These are phyloP conservation scores for Trypanosoma scelopori DNA, from an alignment of 208 protist species.

Conservation along the genomic window DNA sequence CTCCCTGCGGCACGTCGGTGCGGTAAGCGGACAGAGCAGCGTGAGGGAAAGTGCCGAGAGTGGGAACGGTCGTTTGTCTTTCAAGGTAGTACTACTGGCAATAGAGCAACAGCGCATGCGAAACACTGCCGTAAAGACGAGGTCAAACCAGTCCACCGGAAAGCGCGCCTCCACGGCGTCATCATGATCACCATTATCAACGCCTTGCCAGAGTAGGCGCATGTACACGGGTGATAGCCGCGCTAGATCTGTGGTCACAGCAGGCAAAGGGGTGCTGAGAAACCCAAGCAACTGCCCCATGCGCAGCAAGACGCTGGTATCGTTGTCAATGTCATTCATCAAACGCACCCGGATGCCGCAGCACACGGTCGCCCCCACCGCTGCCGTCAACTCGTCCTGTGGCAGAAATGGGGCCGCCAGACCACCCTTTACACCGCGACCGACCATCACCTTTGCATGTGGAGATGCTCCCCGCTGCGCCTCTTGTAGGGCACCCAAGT, in stretches of 20 bases:
- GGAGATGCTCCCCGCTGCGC: constrained; percentile 23
- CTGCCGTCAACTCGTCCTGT: constrained; percentile 31
- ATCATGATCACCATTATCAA: background rate
- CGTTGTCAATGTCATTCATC: constrained; percentile 12
- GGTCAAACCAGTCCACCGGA: constrained; percentile 48
- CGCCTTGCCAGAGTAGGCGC: constrained; percentile 14
- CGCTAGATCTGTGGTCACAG: constrained; percentile 6
- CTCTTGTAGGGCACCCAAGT: constrained; percentile 32
- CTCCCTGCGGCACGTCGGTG: constrained; percentile 33
- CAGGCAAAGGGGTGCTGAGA: constrained; percentile 18
- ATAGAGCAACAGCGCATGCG: background rate
- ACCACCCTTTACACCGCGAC: constrained; percentile 41
- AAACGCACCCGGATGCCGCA: constrained; percentile 18
- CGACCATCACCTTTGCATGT: constrained; percentile 15
- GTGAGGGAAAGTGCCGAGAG: constrained; percentile 26
- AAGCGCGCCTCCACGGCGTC: constrained; percentile 7
- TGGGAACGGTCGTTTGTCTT: constrained; percentile 16
- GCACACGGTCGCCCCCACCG: constrained; percentile 13
- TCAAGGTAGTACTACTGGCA: background rate
- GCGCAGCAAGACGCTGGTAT: constrained; percentile 8
- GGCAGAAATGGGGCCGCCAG: constrained; percentile 30
- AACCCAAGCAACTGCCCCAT: constrained; percentile 33
- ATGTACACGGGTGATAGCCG: constrained; percentile 21
- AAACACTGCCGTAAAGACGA: constrained; percentile 49
- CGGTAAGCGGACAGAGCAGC: constrained; percentile 53